Conservation (phyloP, 1,284 basidiomycete species). For the Peniophora sp. region DNA sequence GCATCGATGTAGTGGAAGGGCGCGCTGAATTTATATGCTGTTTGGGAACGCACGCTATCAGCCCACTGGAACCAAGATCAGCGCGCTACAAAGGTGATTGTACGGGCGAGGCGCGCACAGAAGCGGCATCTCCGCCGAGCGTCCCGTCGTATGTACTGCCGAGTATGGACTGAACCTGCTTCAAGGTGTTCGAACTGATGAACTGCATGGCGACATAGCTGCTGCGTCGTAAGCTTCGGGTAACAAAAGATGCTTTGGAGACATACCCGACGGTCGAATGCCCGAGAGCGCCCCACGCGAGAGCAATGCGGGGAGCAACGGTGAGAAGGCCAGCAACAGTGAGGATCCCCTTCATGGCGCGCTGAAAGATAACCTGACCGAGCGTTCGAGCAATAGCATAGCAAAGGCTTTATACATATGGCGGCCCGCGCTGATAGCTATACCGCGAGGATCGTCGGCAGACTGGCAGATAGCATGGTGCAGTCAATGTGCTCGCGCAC, state of each 20-base stretch:
- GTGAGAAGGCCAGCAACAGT: not conserved
- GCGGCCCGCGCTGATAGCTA: no score
- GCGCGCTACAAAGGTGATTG: not conserved
- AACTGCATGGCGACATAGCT: conserved; percentile 1
- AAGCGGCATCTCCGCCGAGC: not conserved
- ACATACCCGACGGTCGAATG: not conserved
- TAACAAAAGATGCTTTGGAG: no score
- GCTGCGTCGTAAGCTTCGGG: no score
- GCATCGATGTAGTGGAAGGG: conserved; percentile 39
- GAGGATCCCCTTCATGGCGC: no score
- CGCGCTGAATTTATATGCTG: not conserved
- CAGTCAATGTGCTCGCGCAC: no score
- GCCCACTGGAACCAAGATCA: not conserved
- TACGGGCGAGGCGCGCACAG: not conserved
- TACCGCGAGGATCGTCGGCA: no score
- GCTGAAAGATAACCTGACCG: no score
- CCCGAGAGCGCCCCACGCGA: not conserved
- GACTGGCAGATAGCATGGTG: no score
- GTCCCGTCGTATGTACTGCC: not conserved
- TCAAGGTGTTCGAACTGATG: not conserved
- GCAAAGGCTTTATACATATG: no score
- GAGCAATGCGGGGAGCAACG: no score
- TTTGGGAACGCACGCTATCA: not conserved
- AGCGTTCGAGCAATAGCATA: no score
- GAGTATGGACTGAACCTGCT: not conserved